These are phyloP conservation scores for Clarireedia hainanense DNA, from an alignment of 2,329 filamentous ascomycete species.

Conservation along the genomic window DNA sequence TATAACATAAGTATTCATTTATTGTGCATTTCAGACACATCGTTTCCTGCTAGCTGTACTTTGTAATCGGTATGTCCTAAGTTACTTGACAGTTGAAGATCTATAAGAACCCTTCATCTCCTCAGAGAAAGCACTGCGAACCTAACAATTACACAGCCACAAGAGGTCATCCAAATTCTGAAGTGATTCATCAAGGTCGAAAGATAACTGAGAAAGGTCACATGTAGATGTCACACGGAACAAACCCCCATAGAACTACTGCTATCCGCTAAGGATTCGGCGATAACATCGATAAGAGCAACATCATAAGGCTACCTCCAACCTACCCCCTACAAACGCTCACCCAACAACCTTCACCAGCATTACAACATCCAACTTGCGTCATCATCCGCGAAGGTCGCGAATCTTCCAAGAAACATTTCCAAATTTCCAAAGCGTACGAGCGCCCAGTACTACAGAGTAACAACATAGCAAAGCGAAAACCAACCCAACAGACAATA, in stretches of 20 bases:
- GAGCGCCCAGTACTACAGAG: not conserved
- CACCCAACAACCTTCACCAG: not conserved
- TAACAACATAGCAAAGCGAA: not conserved
- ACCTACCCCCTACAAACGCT: not conserved
- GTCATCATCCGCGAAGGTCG: not conserved
- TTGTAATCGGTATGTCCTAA: no score
- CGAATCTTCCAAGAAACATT: not conserved
- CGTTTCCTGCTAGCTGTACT: no score
- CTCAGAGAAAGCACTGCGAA: no score
- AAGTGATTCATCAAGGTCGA: no score
- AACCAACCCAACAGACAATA: not conserved
- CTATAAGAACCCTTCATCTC: no score
- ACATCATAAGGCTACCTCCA: conserved; percentile 2
- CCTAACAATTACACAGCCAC: no score
- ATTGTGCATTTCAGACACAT: no score
- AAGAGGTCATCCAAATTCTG: no score
- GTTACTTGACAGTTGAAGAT: no score
- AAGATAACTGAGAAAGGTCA: not conserved
- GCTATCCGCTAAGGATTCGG: not conserved
- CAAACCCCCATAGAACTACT: not conserved
- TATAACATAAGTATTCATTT: no score
- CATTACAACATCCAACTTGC: not conserved
- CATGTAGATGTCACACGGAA: not conserved
- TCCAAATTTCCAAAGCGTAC: not conserved
- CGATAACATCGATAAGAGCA: conserved; percentile 7